Evolutionary conservation across 2,329 filamentous ascomycete species (phyloP).

Genomic region (Metarhizium anisopliae): DNA sequence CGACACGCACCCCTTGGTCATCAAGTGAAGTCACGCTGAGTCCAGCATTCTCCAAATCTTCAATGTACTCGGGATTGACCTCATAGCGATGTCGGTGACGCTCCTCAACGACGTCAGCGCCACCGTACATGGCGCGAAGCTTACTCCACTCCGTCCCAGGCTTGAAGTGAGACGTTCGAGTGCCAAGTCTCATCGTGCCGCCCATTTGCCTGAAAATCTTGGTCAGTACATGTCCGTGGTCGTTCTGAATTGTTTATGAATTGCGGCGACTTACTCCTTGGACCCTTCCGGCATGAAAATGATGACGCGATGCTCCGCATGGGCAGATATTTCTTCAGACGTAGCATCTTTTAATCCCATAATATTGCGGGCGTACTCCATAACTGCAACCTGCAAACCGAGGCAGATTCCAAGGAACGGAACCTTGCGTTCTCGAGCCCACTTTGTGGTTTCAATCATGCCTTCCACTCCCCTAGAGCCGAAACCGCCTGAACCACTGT

Average conservation of each 20-base stretch:
- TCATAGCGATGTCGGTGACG: slow-evolving; percentile 86
- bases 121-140: slow-evolving; percentile 66
- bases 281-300: slow-evolving; percentile 81
- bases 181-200: slow-evolving; percentile 79
- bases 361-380: slow-evolving; percentile 60
- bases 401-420: slow-evolving; percentile 88
- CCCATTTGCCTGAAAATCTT: slow-evolving; percentile 43
- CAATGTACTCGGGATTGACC: slow-evolving; percentile 73
- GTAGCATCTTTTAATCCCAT: slow-evolving; percentile 27
- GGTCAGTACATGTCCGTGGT: neutral
- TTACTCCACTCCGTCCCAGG: slow-evolving; percentile 67
- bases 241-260: neutral
- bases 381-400: slow-evolving; percentile 86
- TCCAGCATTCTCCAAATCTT: slow-evolving; percentile 57
- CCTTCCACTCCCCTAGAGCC: slow-evolving; percentile 76
- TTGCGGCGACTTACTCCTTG: slow-evolving; percentile 22
- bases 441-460: slow-evolving; percentile 82
- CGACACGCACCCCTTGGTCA: slow-evolving; percentile 69
- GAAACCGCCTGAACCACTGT: slow-evolving; percentile 51
- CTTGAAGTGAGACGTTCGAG: slow-evolving; percentile 68
- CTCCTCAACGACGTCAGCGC: slow-evolving; percentile 49
- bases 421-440: slow-evolving; percentile 71
- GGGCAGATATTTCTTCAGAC: slow-evolving; percentile 36
- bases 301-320: slow-evolving; percentile 60
- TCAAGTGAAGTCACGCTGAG: slow-evolving; percentile 63